A percentile compares a stretch with the other conserved stretches of the same genome.
phyloP scores from a whole-genome alignment of 331 rosid species.

The Spiraea crenata region DNA sequence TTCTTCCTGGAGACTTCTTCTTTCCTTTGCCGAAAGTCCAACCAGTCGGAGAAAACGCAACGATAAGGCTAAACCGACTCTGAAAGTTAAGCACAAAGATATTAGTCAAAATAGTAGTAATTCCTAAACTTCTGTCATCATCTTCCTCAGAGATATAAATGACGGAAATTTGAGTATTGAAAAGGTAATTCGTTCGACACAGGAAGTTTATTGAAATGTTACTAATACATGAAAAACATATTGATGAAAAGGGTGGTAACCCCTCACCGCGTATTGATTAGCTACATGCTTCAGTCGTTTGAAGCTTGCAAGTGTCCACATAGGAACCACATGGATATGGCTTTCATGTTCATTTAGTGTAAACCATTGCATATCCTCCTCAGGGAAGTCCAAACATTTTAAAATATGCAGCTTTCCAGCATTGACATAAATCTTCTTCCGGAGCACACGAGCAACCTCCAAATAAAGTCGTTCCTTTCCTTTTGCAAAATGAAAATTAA shows the following conservation, averaged over 20 bases:
- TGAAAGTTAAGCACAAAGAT: conserved; percentile 28
- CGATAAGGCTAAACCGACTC: conserved; percentile 77
- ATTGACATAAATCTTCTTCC: conserved; percentile 66
- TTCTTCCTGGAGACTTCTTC: conserved; percentile 86
- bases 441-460: conserved; percentile 93
- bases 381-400: conserved; percentile 70
- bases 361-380: conserved; percentile 90
- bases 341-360: conserved; percentile 83
- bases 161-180: neutral
- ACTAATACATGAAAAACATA: neutral
- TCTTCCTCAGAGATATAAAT: neutral
- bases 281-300: conserved; percentile 85
- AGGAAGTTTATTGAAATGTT: neutral
- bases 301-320: conserved; percentile 98
- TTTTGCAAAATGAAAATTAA: conserved; percentile 25
- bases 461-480: conserved; percentile 92
- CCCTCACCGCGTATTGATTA: conserved; percentile 68
- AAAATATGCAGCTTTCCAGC: conserved; percentile 75
- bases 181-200: neutral
- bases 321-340: conserved; percentile 86
- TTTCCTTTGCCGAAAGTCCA: conserved; percentile 92
- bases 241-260: neutral
- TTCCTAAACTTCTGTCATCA: neutral
- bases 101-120: neutral
- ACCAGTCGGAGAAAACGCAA: conserved; percentile 95